Base-by-base conservation (phyloP, 306 rosid genomes). In the Geum urbanum region DNA sequence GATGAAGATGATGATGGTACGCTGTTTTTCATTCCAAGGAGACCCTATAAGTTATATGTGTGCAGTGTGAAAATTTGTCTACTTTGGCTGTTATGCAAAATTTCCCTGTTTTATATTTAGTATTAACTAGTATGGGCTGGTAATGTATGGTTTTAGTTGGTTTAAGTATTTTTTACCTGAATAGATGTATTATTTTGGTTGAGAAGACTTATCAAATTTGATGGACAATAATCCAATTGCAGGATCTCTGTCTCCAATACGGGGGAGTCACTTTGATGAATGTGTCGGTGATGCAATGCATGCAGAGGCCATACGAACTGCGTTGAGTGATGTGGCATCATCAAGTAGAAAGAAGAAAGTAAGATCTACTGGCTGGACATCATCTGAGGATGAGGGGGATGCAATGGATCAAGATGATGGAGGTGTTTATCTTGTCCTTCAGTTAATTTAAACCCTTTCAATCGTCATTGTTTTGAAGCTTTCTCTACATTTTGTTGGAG, bases 301-400 rank as follows among this genome's bases (percentile, higher is more conserved):
- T 70, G 97, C 90, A 18, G 97, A 95, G 66, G 96, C 92, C 71
- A 91, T 94, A 78, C 79, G 91, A 72, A 82, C 80, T 72, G 99
- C 98, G 50, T 79, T 91, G 84, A 79, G 49, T 75, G 97, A 91
- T 46, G 92, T 77, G 75, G 91, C 95, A 66, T 87, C 97, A 57
- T 84, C 96, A 66, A 87, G 99, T 78, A 76, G 66, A 64, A 82
- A 78, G 37, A 79, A 73, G 59, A 13, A 40, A 20, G 74, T 66
- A 18, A 80, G 70, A 76, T 78, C 87, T 32, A 68, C 87, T 77
- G 94, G 97, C 71, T 95, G 99, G 99, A 78, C 88, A 13, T 88
- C 97, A 46, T 91, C 97, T 20, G 99, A 95, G 77, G 99, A 95
- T 75, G 99, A 95, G 76, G 81, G 72, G 47, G 99, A 90, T 74